phyloP scores from a whole-genome alignment of 2,329 filamentous ascomycete genomes.

The Penicillium verrucosum region DNA sequence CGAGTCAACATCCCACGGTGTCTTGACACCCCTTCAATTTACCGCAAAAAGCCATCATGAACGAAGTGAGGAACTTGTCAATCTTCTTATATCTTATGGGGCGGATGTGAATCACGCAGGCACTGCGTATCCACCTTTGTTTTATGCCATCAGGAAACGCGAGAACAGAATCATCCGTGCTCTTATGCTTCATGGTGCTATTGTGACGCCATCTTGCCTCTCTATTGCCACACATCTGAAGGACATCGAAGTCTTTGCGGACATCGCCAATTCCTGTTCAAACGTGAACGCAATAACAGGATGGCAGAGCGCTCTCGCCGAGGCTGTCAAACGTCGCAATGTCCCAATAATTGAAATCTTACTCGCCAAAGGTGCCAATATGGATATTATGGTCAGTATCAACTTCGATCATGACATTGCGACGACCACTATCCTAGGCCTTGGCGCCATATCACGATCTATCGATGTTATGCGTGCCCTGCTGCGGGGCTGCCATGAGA shows the following conservation, averaged over 20 bases:
- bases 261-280: neutral
- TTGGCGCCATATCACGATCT: neutral
- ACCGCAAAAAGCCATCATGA: neutral
- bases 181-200: neutral
- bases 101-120: slow-evolving; percentile 10
- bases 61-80: neutral
- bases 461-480: neutral
- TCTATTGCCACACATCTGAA: neutral
- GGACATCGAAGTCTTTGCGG: neutral
- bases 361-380: neutral
- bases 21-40: neutral
- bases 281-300: neutral
- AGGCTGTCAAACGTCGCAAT: neutral
- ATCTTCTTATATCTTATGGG: slow-evolving; percentile 11
- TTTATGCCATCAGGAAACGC: neutral
- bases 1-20: neutral
- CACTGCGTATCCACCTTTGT: neutral
- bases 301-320: neutral
- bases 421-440: neutral
- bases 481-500: neutral
- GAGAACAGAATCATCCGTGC: neutral
- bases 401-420: neutral
- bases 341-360: neutral
- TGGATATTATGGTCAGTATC: too few relatives aligned
- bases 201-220: neutral